These are phyloP conservation scores for Leptodermis oblonga DNA, from an alignment of 257 asterid genomes.

Conservation along the genomic window DNA sequence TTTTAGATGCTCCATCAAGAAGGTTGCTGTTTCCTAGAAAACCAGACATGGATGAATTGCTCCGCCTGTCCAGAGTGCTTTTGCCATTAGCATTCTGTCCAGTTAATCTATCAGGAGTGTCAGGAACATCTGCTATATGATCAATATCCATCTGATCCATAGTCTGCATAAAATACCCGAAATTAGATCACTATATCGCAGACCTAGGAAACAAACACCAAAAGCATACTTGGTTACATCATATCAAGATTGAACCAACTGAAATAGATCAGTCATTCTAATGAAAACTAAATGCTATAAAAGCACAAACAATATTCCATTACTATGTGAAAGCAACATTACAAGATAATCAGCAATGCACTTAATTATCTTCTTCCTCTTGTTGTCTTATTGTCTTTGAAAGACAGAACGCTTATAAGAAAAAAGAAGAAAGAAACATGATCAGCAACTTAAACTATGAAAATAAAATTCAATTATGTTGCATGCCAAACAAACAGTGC, in stretches of 20 bases:
- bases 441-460: not conserved
- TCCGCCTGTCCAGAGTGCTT: constrained; percentile 25
- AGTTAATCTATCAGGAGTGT: constrained; percentile 65
- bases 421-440: not conserved
- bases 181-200: not conserved
- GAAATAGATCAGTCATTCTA: not conserved
- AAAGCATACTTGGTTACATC: not conserved
- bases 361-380: not conserved
- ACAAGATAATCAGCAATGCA: not conserved
- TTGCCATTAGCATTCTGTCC: constrained; percentile 23
- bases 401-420: not conserved
- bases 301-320: not conserved
- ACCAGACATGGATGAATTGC: constrained; percentile 14
- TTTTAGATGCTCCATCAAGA: constrained; percentile 36
- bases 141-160: constrained; percentile 68
- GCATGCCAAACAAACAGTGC: not conserved
- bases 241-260: not conserved
- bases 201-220: not conserved
- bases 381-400: not conserved
- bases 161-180: constrained; percentile 33
- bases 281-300: not conserved
- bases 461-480: not conserved
- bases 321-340: not conserved
- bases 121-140: constrained; percentile 54
- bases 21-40: constrained; percentile 22